Conservation (phyloP, 1,139 yeast genomes). For the Blastobotrys indianensis region DNA sequence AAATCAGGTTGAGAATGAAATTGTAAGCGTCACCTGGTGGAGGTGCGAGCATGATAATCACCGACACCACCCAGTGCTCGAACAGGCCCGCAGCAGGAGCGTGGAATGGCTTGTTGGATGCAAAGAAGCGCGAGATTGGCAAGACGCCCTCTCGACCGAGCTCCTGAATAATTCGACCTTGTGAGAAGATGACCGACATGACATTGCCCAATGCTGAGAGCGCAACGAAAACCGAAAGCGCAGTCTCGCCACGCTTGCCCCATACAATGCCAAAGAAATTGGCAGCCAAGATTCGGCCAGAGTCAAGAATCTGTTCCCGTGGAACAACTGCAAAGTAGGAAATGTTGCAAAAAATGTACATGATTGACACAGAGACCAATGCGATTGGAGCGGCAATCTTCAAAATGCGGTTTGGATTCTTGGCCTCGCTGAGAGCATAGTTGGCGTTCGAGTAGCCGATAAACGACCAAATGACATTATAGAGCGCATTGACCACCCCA, state of each 20-base stretch:
- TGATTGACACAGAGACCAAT: conserved; percentile 49
- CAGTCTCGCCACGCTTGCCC: conserved; percentile 58
- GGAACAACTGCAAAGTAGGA: conserved; percentile 78
- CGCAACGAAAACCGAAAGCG: conserved; percentile 69
- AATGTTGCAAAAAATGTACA: conserved; percentile 64
- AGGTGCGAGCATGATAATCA: conserved; percentile 53
- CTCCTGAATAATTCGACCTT: conserved; percentile 71
- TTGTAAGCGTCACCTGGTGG: conserved; percentile 78
- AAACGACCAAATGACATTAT: conserved; percentile 77
- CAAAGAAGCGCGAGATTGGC: conserved; percentile 58
- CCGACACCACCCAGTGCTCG: conserved; percentile 49
- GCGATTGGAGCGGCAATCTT: conserved; percentile 71
- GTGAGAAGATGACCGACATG: conserved; percentile 70
- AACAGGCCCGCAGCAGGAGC: conserved; percentile 50
- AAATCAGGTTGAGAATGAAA: conserved; percentile 65
- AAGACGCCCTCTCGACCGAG: conserved; percentile 65
- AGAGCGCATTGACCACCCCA: conserved; percentile 71
- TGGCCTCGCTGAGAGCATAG: conserved; percentile 76
- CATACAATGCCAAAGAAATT: conserved; percentile 68
- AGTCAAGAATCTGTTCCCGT: conserved; percentile 48
- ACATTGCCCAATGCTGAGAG: conserved; percentile 74
- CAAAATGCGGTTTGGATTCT: conserved; percentile 61
- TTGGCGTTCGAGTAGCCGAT: conserved; percentile 53
- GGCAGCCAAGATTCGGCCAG: conserved; percentile 71
- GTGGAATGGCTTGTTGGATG: conserved; percentile 50